Evolutionary conservation across 2,329 filamentous ascomycete genomes (phyloP).

Genomic region (Paecilomyces dactylethromorphus): DNA sequence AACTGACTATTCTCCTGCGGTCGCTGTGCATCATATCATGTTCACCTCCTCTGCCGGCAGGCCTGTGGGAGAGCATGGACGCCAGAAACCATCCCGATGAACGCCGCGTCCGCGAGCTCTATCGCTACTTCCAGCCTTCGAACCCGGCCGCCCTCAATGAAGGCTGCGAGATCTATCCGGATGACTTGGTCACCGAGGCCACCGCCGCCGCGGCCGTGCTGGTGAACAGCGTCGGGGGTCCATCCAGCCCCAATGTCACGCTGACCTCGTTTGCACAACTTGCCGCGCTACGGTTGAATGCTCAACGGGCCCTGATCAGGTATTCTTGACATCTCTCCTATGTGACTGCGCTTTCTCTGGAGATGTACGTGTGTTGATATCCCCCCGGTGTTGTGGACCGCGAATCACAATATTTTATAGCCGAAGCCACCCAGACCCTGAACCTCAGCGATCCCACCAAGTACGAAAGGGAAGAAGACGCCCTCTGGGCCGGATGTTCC

Average conservation of each 20-base stretch:
- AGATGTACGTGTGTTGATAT: conserved; percentile 1
- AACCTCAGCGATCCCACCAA: conserved; percentile 27
- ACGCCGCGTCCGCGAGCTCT: conserved; percentile 31
- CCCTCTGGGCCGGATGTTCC: conserved; percentile 24
- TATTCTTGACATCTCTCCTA: conserved; percentile 2
- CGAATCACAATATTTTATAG: conserved; percentile 43
- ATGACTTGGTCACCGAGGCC: conserved; percentile 7
- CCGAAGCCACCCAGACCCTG: conserved; percentile 42
- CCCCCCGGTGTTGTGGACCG: conserved; percentile 38
- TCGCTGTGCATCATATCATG: neutral
- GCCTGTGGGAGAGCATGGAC: neutral
- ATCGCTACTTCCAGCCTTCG: conserved; percentile 32
- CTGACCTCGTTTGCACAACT: conserved; percentile 30
- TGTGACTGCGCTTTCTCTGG: neutral
- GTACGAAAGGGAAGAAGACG: conserved; percentile 24
- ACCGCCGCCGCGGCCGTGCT: conserved; percentile 3
- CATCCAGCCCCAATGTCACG: conserved; percentile 26
- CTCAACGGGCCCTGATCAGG: conserved; percentile 33
- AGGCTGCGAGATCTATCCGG: conserved; percentile 11
- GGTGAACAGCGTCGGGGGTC: conserved; percentile 15
- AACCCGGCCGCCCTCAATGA: conserved; percentile 13
- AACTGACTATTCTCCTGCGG: neutral
- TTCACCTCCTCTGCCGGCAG: neutral
- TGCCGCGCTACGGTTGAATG: conserved; percentile 27
- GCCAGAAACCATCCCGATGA: conserved; percentile 17